These are phyloP conservation scores for Fusarium camptoceras DNA, from an alignment of 2,329 filamentous ascomycete species.

Conservation along the genomic window DNA sequence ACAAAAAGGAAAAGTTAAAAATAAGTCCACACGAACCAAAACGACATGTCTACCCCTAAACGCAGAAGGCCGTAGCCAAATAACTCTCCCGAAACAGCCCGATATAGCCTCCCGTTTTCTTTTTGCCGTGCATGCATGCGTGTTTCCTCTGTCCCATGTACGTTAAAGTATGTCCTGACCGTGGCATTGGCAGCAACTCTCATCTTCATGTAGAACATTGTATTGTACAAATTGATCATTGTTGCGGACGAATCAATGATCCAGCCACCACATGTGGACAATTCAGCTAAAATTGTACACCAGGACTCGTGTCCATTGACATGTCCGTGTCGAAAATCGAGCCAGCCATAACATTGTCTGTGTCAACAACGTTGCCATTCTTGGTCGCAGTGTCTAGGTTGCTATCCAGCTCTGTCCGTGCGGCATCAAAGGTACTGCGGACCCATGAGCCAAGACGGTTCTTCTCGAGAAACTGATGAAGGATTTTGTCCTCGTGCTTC, in stretches of 20 bases:
- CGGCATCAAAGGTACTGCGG: conserved; percentile 53
- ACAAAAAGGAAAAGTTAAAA: conserved; percentile 1
- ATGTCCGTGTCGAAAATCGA: conserved; percentile 40
- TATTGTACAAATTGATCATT: conserved; percentile 28
- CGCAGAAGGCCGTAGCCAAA: conserved; percentile 27
- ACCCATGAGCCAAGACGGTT: conserved; percentile 78
- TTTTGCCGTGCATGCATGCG: conserved; percentile 20
- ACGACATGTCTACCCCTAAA: conserved; percentile 10
- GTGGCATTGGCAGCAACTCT: conserved; percentile 12
- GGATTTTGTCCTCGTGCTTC: conserved; percentile 74
- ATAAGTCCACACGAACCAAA: neutral
- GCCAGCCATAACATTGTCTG: conserved; percentile 19
- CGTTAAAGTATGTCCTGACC: conserved; percentile 13
- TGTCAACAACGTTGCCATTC: conserved; percentile 16
- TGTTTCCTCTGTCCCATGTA: conserved; percentile 17
- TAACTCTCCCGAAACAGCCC: conserved; percentile 30
- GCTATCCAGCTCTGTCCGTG: conserved; percentile 51
- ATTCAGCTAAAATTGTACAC: conserved; percentile 7
- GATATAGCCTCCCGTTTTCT: conserved; percentile 30
- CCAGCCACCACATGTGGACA: neutral
- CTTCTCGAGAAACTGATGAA: conserved; percentile 74
- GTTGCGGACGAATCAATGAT: neutral
- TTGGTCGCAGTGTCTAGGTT: conserved; percentile 50
- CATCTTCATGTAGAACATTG: conserved; percentile 4
- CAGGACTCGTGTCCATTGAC: conserved; percentile 14